Evolutionary conservation across 164 flowering plant species (phyloP).

Genomic region (Dillenia suffruticosa): DNA sequence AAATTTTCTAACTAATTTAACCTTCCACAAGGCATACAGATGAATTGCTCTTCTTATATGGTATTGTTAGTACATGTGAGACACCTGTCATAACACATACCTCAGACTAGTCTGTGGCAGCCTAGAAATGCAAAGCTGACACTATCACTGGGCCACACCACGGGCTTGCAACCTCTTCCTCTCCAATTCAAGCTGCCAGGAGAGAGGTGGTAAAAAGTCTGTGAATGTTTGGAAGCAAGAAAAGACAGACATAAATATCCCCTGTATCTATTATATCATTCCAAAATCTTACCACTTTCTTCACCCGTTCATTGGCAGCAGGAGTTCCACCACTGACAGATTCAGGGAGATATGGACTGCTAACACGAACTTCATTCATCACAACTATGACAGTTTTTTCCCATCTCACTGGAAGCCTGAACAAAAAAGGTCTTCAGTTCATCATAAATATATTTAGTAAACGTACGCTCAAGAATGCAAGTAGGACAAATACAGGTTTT

Average conservation of each 20-base stretch:
- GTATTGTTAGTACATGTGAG: no score
- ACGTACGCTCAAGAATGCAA: no score
- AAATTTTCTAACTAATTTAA: no score
- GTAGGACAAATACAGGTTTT: no score
- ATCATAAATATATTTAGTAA: neutral
- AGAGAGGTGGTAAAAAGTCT: neutral
- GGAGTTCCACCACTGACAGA: constrained; percentile 84
- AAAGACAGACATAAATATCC: no score
- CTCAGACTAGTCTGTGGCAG: neutral
- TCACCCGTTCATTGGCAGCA: constrained; percentile 93
- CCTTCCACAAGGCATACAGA: no score
- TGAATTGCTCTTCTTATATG: no score
- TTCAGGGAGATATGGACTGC: constrained; percentile 88
- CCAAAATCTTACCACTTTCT: constrained; percentile 70
- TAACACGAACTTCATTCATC: constrained; percentile 88
- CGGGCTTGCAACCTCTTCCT: constrained; percentile 70
- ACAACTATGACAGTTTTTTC: constrained; percentile 83
- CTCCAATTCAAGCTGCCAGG: constrained; percentile 63
- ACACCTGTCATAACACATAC: no score
- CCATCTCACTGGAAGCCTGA: constrained; percentile 99
- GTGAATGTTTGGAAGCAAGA: neutral
- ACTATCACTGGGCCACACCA: constrained; percentile 32
- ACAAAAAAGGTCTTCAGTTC: constrained; percentile 1
- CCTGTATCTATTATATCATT: no score
- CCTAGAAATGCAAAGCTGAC: neutral